Conservation (phyloP, 2,329 filamentous ascomycete species). For the Lasiodiplodia sp. region DNA sequence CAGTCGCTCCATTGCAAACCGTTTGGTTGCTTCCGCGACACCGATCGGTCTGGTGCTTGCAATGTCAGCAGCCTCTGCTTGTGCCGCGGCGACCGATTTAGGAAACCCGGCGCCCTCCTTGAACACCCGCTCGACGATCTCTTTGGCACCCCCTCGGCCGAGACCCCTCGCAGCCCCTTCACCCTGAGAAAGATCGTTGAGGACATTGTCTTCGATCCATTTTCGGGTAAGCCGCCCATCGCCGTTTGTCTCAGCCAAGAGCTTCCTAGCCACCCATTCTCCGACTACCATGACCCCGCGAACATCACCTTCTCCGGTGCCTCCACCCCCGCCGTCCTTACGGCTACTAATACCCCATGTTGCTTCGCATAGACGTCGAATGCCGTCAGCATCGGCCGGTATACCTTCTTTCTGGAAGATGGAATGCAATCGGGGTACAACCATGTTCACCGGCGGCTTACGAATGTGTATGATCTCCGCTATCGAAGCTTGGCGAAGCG, state of each 20-base stretch:
- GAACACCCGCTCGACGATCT: constrained; percentile 81
- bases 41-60: constrained; percentile 59
- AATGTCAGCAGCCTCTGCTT: constrained; percentile 38
- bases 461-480: constrained; percentile 93
- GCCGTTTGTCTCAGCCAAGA: constrained; percentile 57
- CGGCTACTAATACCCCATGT: constrained; percentile 80
- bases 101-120: constrained; percentile 81
- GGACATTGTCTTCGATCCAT: constrained; percentile 78
- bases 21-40: constrained; percentile 76
- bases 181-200: constrained; percentile 72
- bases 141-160: constrained; percentile 74
- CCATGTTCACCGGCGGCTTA: constrained; percentile 85
- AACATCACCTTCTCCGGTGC: constrained; percentile 75
- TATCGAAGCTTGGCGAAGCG: constrained; percentile 80
- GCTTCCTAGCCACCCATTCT: constrained; percentile 82
- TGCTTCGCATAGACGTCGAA: constrained; percentile 82
- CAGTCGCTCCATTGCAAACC: constrained; percentile 73
- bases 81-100: constrained; percentile 58
- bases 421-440: constrained; percentile 78
- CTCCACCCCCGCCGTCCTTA: constrained; percentile 65
- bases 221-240: constrained; percentile 68
- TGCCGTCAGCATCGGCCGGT: constrained; percentile 85
- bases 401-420: constrained; percentile 93
- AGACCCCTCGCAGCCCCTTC: constrained; percentile 75
- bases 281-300: constrained; percentile 85